Conservation (phyloP, 2,329 filamentous ascomycete species). For the Monilinia aucupariae region DNA sequence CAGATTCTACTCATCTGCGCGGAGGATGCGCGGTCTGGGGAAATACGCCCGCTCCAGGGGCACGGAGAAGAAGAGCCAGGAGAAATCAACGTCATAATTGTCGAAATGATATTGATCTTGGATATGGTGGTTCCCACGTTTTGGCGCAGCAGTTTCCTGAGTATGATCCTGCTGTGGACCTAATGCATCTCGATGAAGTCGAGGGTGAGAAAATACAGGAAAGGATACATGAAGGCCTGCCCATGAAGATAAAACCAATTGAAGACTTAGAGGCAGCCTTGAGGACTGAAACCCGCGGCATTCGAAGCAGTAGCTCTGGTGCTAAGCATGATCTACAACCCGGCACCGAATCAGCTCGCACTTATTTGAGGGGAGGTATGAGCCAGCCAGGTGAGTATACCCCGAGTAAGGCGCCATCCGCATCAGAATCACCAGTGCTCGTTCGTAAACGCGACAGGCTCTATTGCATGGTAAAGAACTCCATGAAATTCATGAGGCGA, state of each 20-base stretch:
- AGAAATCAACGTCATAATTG: neutral
- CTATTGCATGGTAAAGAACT: too few relatives aligned
- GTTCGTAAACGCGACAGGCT: neutral
- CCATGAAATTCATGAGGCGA: neutral
- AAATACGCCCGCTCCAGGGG: too few relatives aligned
- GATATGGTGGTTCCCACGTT: neutral
- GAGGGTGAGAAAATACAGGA: neutral
- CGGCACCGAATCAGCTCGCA: too few relatives aligned
- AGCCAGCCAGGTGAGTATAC: rapidly evolving
- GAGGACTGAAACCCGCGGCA: neutral
- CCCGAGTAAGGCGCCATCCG: too few relatives aligned
- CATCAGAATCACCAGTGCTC: too few relatives aligned
- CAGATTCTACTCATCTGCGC: neutral
- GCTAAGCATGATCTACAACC: neutral
- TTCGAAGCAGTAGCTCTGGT: neutral
- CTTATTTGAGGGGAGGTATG: neutral
- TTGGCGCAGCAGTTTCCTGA: neutral
- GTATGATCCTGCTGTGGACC: neutral
- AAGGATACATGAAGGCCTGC: too few relatives aligned
- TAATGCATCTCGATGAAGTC: neutral
- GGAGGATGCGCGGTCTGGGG: neutral
- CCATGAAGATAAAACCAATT: neutral
- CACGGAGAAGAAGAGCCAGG: neutral
- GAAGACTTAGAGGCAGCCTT: neutral
- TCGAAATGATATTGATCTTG: neutral